phyloP scores from a whole-genome alignment of 495 filamentous ascomycete genomes.

The Aspergillus hancockii region DNA sequence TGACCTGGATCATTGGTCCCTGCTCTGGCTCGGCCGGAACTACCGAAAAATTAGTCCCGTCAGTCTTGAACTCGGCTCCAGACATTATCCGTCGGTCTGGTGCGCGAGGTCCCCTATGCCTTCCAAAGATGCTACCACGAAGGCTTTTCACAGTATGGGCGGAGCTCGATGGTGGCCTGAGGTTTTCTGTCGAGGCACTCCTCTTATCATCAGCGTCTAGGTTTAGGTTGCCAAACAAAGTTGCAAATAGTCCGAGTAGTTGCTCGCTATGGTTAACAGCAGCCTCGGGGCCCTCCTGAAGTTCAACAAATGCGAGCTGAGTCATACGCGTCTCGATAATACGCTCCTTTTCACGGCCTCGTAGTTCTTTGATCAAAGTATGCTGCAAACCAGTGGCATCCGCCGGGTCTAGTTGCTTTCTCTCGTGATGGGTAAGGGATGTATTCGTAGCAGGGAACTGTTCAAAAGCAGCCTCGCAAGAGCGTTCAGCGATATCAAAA shows the following conservation, averaged over 20 bases:
- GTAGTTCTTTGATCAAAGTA: conserved; percentile 70
- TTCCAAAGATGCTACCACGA: conserved; percentile 73
- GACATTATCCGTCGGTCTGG: conserved; percentile 33
- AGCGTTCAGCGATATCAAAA: conserved; percentile 72
- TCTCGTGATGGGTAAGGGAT: conserved; percentile 51
- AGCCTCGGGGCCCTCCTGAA: conserved; percentile 74
- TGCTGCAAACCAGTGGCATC: conserved; percentile 26
- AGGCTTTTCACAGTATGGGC: conserved; percentile 71
- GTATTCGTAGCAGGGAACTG: conserved; percentile 65
- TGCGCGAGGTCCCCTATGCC: conserved; percentile 42
- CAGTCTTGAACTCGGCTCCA: conserved; percentile 10
- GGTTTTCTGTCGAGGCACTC: conserved; percentile 25
- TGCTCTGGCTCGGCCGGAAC: conserved; percentile 22
- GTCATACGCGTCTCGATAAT: conserved; percentile 94
- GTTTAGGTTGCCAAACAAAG: conserved; percentile 66
- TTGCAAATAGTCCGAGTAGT: conserved; percentile 75
- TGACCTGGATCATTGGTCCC: conserved; percentile 51
- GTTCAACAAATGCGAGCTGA: conserved; percentile 79
- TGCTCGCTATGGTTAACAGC: conserved; percentile 84
- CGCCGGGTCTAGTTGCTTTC: conserved; percentile 36
- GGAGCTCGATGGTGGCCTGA: conserved; percentile 66
- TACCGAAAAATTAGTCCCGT: conserved; percentile 19
- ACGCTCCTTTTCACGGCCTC: conserved; percentile 72
- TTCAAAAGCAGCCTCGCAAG: conserved; percentile 88
- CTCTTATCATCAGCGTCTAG: conserved; percentile 30